A percentile compares a stretch with the other conserved stretches of the same genome.
phyloP scores from a whole-genome alignment of 306 rosid genomes.

The Pachyrhizus erosus region DNA sequence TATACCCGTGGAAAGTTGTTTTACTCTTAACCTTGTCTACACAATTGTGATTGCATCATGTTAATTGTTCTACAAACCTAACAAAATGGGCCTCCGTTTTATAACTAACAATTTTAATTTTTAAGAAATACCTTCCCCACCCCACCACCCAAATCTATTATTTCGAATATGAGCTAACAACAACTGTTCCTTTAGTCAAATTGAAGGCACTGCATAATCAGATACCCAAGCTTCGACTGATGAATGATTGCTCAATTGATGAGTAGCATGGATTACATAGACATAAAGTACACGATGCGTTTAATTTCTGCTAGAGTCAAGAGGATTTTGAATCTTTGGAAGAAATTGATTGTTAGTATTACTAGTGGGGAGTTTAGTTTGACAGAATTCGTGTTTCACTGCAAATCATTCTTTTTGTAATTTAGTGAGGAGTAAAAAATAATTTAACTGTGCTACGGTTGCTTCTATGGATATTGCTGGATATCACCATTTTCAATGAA shows the following conservation, averaged over 20 bases:
- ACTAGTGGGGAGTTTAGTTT: conserved; percentile 24
- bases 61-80: too few species aligned
- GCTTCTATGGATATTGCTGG: not conserved
- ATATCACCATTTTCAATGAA: not conserved
- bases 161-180: conserved; percentile 96
- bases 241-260: conserved; percentile 43
- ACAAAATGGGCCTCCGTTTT: too few species aligned
- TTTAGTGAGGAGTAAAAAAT: conserved; percentile 2
- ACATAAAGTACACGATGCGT: conserved; percentile 58
- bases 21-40: too few species aligned
- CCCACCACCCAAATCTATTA: too few species aligned
- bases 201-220: conserved; percentile 87
- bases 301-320: conserved; percentile 49
- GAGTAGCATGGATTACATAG: conserved; percentile 72
- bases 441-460: not conserved
- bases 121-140: too few species aligned
- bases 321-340: conserved; percentile 35
- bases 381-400: conserved; percentile 2
- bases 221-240: conserved; percentile 60
- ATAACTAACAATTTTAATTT: too few species aligned
- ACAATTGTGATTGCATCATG: too few species aligned
- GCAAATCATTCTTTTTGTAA: conserved; percentile 26
- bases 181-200: conserved; percentile 84
- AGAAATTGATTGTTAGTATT: conserved; percentile 10
- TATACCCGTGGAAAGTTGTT: too few species aligned